Base-by-base conservation (phyloP, 768 basidiomycete species). In the Lactarius trivialis region DNA sequence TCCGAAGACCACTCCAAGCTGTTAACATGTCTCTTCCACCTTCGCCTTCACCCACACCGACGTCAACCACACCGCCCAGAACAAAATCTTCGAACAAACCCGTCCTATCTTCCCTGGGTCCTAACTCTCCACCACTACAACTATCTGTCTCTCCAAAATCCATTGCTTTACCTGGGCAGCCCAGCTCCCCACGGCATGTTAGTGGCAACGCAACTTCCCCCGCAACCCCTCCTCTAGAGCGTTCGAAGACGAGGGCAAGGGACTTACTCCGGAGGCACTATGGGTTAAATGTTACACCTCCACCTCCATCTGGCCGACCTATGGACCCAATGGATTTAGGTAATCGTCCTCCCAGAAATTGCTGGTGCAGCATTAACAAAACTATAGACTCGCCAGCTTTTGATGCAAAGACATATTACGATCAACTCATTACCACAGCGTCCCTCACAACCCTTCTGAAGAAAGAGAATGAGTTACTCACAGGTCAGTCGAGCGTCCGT, bases 201-300 rank as follows among this genome's bases (percentile, higher is more conserved):
- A 34, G 26, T 51, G 28, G 39, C 39, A 41, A 48, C 32, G 1
- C 39, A 24, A 19, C 57, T 19, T 60, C 66, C 8, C 64, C 66
- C 12, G 36, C 45, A 12, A 63, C 56, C 0, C 56, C 65, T n/a
- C 48, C 65, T 55, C 49, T 30, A 1, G 67, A 66, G 37, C 65
- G 67, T 45, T 62, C 69, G 39, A 73, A 73, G 68, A 69, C 71
- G 15, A 67, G 85, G 17, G 91, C 91, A 14, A 79, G 87, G 67
- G 90, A 93, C 70, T 71, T 93, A 54, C 70, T 94, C 56, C 78
- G 93, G 68, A 91, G 90, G 67, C 92, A 95, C 70, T 95, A 95
- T 79, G 91, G 91, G 6, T 74, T 95, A 30, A 88, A 85, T 19
- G 75, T 89, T n/a, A 86, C 85, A 0, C 83, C 83, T 34, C 91